Percentiles rank a stretch among this genome's conserved stretches.
Conservation (phyloP, 768 basidiomycete species). For the Cantharellus cinnabarinus region DNA sequence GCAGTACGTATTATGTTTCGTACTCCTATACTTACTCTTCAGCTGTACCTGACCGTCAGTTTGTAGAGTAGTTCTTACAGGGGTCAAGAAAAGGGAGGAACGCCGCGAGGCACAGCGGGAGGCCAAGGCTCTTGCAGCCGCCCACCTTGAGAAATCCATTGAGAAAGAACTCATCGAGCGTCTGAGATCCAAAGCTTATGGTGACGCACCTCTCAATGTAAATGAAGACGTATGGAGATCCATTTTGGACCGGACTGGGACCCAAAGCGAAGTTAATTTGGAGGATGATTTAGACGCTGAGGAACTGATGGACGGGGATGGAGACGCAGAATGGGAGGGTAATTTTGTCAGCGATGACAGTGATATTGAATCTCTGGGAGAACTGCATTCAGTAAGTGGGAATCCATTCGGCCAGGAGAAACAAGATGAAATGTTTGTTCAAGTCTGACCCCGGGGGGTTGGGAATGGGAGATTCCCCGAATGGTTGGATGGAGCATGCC, state of each 20-base stretch:
- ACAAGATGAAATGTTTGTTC: too few species aligned
- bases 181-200: conserved; percentile 89
- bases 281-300: conserved; percentile 30
- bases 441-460: too few species aligned
- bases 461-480: too few species aligned
- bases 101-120: conserved; percentile 81
- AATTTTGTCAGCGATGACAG: conserved; percentile 54
- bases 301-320: conserved; percentile 37
- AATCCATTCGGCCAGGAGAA: too few species aligned
- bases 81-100: conserved; percentile 94
- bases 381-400: too few species aligned
- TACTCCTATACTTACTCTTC: background rate
- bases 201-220: conserved; percentile 91
- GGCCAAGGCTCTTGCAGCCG: conserved; percentile 88
- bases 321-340: conserved; percentile 26
- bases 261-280: conserved; percentile 22
- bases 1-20: conserved; percentile 34
- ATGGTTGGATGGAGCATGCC: too few species aligned
- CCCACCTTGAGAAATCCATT: conserved; percentile 84
- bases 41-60: background rate
- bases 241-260: conserved; percentile 57
- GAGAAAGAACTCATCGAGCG: conserved; percentile 93
- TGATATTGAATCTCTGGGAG: conserved; percentile 31
- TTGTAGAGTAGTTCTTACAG: conserved; percentile 71
- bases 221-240: conserved; percentile 94